Base-by-base conservation (phyloP, 1,139 yeast genomes). In the Debaryomyces udenii region DNA sequence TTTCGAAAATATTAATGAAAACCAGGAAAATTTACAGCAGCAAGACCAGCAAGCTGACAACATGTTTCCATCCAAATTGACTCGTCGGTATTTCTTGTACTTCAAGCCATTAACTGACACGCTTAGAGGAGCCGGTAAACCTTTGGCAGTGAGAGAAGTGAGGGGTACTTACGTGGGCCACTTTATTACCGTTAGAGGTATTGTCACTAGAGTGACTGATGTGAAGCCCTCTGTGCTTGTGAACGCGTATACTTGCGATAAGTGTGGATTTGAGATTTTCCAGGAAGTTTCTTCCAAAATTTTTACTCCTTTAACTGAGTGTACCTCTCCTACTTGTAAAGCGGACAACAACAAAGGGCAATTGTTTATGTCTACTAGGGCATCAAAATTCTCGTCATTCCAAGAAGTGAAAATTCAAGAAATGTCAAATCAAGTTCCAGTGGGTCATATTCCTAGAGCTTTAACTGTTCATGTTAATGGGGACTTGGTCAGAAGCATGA, bases 331-430 rank as follows among this genome's bases (percentile, higher is more conserved):
- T 16, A 83, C 82, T 50, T 94, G 99, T 70, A 62, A 69, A 42
- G 80, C 80, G 46, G 91, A 93, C 64, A 83, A 86, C 59, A 78
- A 86, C 38, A 85, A 85, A 60, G 99, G 99, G 38, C 93, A 89
- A 65, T 74, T 94, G 43, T 89, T 86, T 63, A 87, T 91, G 83
- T 82, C 95, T 36, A 90, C 98, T 5, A 78, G 99, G 55, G 99
- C 99, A 1, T 90, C 97, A 24, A 93, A 93, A 66, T 94, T 94
- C 58, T 76, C 86, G 42, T 88, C 96, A 3, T 94, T 91, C 72
- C 99, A 94, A 67, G 99, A 94, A 56, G 94, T 91, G 40, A 85
- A 88, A 56, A 77, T 94, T 47, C 99, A 94, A 68, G 99, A 94
- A 66, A 69, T 93, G 62, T 89, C 99, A 10, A 85, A 85, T 49